Evolutionary conservation across 192 early-diverging fungal genomes (phyloP).

Genomic region (Podila horticola): DNA sequence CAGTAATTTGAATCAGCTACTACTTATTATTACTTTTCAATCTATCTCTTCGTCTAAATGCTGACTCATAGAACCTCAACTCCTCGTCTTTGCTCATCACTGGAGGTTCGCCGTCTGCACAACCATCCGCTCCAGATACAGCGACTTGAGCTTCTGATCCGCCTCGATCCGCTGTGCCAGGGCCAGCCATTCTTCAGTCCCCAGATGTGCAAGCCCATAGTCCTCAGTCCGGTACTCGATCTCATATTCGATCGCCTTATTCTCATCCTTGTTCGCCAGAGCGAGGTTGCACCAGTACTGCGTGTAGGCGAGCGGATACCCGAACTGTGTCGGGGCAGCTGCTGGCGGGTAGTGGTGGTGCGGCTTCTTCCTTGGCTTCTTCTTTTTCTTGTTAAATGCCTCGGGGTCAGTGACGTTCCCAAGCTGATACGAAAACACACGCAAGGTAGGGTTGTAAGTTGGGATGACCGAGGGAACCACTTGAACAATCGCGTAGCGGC

Average conservation of each 20-base stretch:
- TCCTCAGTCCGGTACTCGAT: constrained; percentile 63
- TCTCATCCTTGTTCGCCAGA: constrained; percentile 20
- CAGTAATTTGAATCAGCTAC: no score
- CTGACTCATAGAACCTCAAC: neutral
- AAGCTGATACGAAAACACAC: constrained; percentile 65
- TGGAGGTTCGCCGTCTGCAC: constrained; percentile 32
- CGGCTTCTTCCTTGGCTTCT: constrained; percentile 38
- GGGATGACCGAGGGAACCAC: constrained; percentile 75
- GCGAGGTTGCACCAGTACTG: constrained; percentile 57
- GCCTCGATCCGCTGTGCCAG: constrained; percentile 52
- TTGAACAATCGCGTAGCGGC: constrained; percentile 51
- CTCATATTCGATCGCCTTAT: constrained; percentile 38
- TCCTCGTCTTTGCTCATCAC: constrained; percentile 6
- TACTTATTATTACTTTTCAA: no score
- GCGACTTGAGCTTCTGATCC: constrained; percentile 1
- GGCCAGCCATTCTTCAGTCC: constrained; percentile 53
- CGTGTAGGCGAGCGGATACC: constrained; percentile 47
- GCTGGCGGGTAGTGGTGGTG: constrained; percentile 20
- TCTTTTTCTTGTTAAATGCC: neutral
- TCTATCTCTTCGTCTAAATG: no score
- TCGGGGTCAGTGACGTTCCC: constrained; percentile 5
- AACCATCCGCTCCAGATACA: constrained; percentile 40
- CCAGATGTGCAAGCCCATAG: constrained; percentile 59
- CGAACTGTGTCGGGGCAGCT: constrained; percentile 32
- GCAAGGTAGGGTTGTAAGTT: constrained; percentile 68